A percentile compares a stretch with the other conserved stretches of the same genome.
These are phyloP conservation scores for Penicillium malachiteum DNA, from an alignment of 495 filamentous ascomycete species.

Conservation along the genomic window DNA sequence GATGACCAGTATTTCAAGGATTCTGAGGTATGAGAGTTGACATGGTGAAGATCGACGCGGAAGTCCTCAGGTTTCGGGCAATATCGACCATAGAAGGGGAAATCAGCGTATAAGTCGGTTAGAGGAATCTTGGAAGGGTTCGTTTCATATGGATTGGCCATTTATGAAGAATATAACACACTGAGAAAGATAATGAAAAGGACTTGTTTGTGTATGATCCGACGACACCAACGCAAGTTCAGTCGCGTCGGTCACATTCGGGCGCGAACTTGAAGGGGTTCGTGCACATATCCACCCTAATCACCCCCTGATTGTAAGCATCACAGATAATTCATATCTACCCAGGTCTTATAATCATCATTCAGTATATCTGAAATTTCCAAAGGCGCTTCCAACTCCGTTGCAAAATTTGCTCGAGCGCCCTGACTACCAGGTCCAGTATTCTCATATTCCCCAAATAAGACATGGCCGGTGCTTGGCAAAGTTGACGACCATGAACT, in stretches of 20 bases:
- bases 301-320: no score
- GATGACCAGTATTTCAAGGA: conserved; percentile 39
- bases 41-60: conserved; percentile 27
- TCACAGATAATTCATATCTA: conserved; percentile 1
- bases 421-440: conserved; percentile 3
- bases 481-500: conserved; percentile 4
- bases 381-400: background rate
- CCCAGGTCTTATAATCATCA: conserved; percentile 8
- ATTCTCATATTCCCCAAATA: conserved; percentile 10
- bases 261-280: no score
- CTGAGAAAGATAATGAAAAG: background rate
- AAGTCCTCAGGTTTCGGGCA: conserved; percentile 33
- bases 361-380: conserved; percentile 2
- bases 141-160: conserved; percentile 32
- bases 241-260: no score
- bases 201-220: background rate
- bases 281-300: no score
- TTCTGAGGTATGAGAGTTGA: conserved; percentile 29
- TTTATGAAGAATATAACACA: background rate
- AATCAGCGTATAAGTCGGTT: conserved; percentile 33
- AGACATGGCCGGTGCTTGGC: conserved; percentile 10
- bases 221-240: no score
- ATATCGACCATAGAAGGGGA: conserved; percentile 40
- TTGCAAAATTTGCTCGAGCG: conserved; percentile 3
- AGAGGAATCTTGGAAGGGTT: conserved; percentile 34